Base-by-base conservation (phyloP, 1,284 basidiomycete genomes). In the Agaricales sp. region DNA sequence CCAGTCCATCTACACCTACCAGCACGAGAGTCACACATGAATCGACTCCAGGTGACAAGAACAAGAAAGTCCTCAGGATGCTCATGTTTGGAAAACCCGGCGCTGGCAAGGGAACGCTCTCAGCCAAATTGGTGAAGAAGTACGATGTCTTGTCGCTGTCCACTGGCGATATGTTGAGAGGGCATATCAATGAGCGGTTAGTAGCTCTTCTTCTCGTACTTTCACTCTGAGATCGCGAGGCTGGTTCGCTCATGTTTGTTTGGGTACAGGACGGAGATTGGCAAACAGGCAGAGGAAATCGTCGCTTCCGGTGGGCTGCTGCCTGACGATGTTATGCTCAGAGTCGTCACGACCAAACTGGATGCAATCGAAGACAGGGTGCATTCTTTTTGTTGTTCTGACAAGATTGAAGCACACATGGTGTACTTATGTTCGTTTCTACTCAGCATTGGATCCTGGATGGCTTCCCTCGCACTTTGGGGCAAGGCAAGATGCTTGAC, bases 391-490 rank as follows among this genome's bases (percentile, higher is more conserved):
- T 30, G 18, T 11, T 25, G 21, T 25, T 45, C 35, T 23, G 19
- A 39, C 21, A 41, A 41, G 22, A 26, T 49, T 49, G 46, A 44
- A 37, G 38, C 20, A 46, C 22, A 53, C 25, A 25, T 46, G 13
- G 16, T 30, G 30, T 8, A 53, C 50, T 38, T 21, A 8, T n/a
- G 16, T 43, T 50, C 47, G 50, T 14, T 14, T 16, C 6, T 26
- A 12, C 23, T 37, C 48, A 87, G 78, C 82, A 89, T 61, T 97
- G 94, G 94, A 87, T 98, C 55, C 67, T 99, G 26, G 95, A 99
- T 60, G 95, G 95, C 3, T 99, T 99, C 61, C 95, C 95, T 24
- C 82, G 95, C 37, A 99, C 95, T 2, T 66, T 95, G 1, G 81
- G 78, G 14, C 95, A 99, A 66, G 95, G 91, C 1, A 71, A 84